These are phyloP conservation scores for Chloranthus sessilifolius DNA, from an alignment of 164 flowering plant species.

Conservation along the genomic window DNA sequence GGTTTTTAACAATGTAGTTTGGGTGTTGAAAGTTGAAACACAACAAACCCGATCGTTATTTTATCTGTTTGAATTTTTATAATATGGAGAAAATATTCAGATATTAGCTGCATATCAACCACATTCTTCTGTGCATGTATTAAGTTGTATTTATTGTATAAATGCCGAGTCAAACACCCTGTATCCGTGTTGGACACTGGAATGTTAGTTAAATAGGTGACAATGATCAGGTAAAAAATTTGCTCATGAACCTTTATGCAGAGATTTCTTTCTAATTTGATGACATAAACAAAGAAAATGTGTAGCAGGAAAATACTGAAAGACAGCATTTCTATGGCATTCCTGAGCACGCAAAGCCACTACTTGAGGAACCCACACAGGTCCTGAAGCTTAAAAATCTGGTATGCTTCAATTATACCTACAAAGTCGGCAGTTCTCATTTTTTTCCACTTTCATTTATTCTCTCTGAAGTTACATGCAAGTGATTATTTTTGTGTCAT, in stretches of 20 bases:
- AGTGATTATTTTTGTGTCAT: neutral
- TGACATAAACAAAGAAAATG: no score
- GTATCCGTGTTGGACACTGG: neutral
- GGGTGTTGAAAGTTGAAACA: no score
- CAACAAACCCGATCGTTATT: no score
- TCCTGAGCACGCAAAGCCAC: slow-evolving; percentile 80
- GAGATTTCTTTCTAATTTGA: no score
- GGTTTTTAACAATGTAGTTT: no score
- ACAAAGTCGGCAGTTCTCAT: neutral
- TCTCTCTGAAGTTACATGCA: neutral
- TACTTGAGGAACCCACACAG: slow-evolving; percentile 68
- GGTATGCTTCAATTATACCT: slow-evolving; percentile 39
- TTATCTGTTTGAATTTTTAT: no score
- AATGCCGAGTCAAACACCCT: neutral
- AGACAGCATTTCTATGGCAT: slow-evolving; percentile 44
- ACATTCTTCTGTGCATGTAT: neutral
- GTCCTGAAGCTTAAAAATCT: slow-evolving; percentile 75
- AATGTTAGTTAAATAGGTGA: no score
- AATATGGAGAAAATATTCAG: no score
- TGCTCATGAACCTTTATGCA: no score
- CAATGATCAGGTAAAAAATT: no score
- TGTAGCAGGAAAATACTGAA: slow-evolving; percentile 46
- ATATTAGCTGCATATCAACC: no score
- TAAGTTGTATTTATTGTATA: neutral
- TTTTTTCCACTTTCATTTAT: slow-evolving; percentile 4